Conservation (phyloP, 257 asterid genomes). For the Solanum habrochaites region DNA sequence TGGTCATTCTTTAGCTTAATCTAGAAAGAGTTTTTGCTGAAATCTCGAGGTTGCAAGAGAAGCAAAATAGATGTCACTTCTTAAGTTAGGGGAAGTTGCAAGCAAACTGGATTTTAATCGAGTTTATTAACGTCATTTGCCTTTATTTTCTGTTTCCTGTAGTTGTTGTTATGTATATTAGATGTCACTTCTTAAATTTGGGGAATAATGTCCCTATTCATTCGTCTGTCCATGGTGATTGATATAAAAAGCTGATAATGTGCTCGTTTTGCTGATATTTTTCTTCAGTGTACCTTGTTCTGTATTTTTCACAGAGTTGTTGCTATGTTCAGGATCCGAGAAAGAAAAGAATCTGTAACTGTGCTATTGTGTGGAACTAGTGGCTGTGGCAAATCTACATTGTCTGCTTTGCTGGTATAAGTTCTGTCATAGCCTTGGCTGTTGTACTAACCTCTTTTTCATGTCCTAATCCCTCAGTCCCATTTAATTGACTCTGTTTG, state of each 20-base stretch:
- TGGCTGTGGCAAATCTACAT: slow-evolving; percentile 99
- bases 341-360: slow-evolving; percentile 84
- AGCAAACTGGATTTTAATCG: too few relatives aligned
- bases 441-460: background rate
- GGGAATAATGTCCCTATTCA: background rate
- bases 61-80: background rate
- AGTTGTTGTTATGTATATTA: background rate
- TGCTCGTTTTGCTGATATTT: background rate
- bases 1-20: background rate
- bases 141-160: background rate
- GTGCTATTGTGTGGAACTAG: slow-evolving; percentile 92
- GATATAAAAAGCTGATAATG: background rate
- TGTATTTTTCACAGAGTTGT: background rate
- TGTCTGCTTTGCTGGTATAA: slow-evolving; percentile 92
- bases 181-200: background rate
- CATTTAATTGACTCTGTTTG: background rate
- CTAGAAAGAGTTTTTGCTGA: background rate
- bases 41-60: background rate
- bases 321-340: slow-evolving; percentile 59
- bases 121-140: background rate
- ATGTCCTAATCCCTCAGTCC: background rate
- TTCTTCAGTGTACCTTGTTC: background rate
- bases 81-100: too few relatives aligned
- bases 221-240: background rate
- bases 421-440: background rate